Base-by-base conservation (phyloP, 2,329 filamentous ascomycete genomes). In the Aspergillus caelatus region DNA sequence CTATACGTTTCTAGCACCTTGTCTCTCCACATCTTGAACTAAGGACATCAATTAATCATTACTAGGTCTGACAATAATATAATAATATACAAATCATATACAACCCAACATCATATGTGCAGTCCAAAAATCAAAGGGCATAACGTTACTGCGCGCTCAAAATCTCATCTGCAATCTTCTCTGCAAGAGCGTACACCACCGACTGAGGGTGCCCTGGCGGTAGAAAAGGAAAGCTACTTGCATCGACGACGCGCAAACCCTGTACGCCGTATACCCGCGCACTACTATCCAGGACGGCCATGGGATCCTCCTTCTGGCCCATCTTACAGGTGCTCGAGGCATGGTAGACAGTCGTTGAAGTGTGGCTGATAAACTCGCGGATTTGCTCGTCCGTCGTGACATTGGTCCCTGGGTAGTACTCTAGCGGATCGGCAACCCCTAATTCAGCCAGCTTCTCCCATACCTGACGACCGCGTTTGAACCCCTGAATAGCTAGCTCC, bases 381-480 rank as follows among this genome's bases (percentile, higher is more conserved):
- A 85, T 79, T 62, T 83, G 69, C 43, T 70, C 75, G 62, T 84
- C 81, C 0, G 78, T 79, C 28, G 74, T 65, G 34, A 81, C 68
- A 30, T 78, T 62, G 6, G 57, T 30, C 1, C 82, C 77, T 0
- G 82, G 76, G 62, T 72, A 71, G 46, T 70, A 62, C 67, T 81
- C 79, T 0, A 66, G 50, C 55, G 68, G 60, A 75, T 73, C 41
- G 43, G 58, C 57, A 58, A 69, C 56, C 68, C 64, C 65, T 28
- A 63, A 30, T 30, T 61, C 65, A 7, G 61, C 75, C 12, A 67
- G 58, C 28, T 68, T 66, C 8, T 63, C 59, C 67, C 70, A 80
- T 2, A 78, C 68, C 28, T 80, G 62, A 0, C 83, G 78, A 0
- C 75, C 65, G 3, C 83, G 78, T 54, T 79, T 79, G 66, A 80